Conservation (phyloP, 2,329 filamentous ascomycete species). For the Colletotrichum melonis region DNA sequence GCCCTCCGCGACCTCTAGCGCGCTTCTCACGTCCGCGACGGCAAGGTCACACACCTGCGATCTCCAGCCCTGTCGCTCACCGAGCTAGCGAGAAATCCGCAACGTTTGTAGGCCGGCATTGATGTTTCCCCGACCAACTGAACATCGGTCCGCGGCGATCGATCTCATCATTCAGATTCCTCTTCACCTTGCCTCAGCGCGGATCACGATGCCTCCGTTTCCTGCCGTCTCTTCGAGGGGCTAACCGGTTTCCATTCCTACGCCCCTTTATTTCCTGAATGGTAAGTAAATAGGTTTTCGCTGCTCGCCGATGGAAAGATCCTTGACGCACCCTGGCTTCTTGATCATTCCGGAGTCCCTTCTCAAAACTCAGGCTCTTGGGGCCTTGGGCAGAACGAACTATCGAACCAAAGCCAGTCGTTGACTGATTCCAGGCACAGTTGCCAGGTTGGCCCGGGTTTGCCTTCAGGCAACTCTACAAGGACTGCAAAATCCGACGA, state of each 20-base stretch:
- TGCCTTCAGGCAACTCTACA: not conserved
- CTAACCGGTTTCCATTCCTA: not conserved
- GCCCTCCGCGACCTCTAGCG: not conserved
- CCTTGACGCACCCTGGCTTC: not conserved
- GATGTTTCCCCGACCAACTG: slow-evolving; percentile 11
- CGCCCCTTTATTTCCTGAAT: not conserved
- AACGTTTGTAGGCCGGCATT: not conserved
- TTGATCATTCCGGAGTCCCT: not conserved
- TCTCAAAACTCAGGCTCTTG: not conserved
- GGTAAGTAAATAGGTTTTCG: not conserved
- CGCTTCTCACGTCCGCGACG: not conserved
- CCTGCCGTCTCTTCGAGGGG: not conserved
- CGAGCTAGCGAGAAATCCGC: not conserved
- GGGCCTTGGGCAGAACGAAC: not conserved
- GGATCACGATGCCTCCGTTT: slow-evolving; percentile 8
- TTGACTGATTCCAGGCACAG: not conserved
- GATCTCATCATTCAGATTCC: not conserved
- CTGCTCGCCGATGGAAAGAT: not conserved
- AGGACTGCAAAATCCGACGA: slow-evolving; percentile 1
- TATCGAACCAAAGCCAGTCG: slow-evolving; percentile 3
- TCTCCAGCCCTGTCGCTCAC: not conserved
- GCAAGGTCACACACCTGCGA: not conserved
- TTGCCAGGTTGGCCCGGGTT: not conserved
- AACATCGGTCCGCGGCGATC: not conserved
- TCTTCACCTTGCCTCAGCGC: not conserved